Evolutionary conservation across 208 protist genomes (phyloP).

Genomic region (Jaenimonas drosophilae): DNA sequence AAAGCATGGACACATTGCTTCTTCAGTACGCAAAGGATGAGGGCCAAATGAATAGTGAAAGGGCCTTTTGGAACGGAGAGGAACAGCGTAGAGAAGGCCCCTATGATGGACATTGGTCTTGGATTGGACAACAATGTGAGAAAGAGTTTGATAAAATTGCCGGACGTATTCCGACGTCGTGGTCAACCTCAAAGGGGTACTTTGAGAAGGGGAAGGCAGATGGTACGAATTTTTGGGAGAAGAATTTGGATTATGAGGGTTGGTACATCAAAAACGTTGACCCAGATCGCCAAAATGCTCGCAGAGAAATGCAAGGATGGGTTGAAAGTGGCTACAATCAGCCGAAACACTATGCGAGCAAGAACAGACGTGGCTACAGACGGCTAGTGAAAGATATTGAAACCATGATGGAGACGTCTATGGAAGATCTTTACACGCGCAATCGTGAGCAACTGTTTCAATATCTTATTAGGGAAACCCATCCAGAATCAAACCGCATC

Average conservation of each 20-base stretch:
- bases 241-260: conserved; percentile 88
- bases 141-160: conserved; percentile 76
- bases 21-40: conserved; percentile 71
- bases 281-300: conserved; percentile 73
- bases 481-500: conserved; percentile 83
- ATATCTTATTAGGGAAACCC: conserved; percentile 78
- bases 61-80: conserved; percentile 82
- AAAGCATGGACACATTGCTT: conserved; percentile 56
- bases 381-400: conserved; percentile 87
- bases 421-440: conserved; percentile 85
- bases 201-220: conserved; percentile 78
- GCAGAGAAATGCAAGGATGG: conserved; percentile 73
- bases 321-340: conserved; percentile 85
- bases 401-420: conserved; percentile 82
- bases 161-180: conserved; percentile 69
- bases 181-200: conserved; percentile 77
- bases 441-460: conserved; percentile 85
- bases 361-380: conserved; percentile 84
- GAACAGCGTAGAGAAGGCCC: conserved; percentile 78
- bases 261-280: conserved; percentile 90
- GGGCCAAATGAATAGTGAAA: conserved; percentile 62
- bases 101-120: conserved; percentile 84
- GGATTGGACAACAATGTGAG: conserved; percentile 68
- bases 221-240: conserved; percentile 87
- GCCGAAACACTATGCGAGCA: conserved; percentile 84